Base-by-base conservation (phyloP, 345 rosid species). In the Dovyalis caffra region DNA sequence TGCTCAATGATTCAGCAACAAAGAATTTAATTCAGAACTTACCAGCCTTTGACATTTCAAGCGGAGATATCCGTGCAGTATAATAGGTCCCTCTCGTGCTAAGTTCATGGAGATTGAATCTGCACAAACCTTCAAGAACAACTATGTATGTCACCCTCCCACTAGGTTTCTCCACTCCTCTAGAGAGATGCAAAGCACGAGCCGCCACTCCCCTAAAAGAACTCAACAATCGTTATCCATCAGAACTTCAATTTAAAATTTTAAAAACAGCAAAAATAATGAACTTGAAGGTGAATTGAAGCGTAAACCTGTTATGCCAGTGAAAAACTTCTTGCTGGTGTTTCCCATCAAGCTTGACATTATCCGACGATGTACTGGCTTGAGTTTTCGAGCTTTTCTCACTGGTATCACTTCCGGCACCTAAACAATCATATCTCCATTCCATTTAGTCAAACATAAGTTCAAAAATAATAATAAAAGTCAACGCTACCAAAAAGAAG, bases 151-250 rank as follows among this genome's bases (percentile, higher is more conserved):
- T 95, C 69, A 95, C 97, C 84, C 97, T 91, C 78, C 99, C 99
- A 82, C 99, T 95, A 12, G 99, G 99, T 83, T 95, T 95, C 87
- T 95, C 99, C 83, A 95, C 99, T 64, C 98, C 99, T 84, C 99
- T 89, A 16, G 99, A 95, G 25, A 95, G 87, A 85, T 95, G 99
- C 75, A 95, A 81, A 65, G 99, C 98, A 64, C 98, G 99, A 76
- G 99, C 99, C 20, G 97, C 97, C 70, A 91, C 99, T 74, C 99
- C 99, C 87, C 99, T 95, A 63, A 74, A 38, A 79, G 72, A 62
- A 62, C 21, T 31, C 66, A 16, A 3, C n/a, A 62, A 5, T 16
- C 35, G 16, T 62, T 62, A 1, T 62, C 35, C 47, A 43, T 43
- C 47, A 43, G 47, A 43, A 43, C 66, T 29, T 28, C 11, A 32